phyloP scores from a whole-genome alignment of 176 grass and related monocot genomes.

The Oryza officinalis region DNA sequence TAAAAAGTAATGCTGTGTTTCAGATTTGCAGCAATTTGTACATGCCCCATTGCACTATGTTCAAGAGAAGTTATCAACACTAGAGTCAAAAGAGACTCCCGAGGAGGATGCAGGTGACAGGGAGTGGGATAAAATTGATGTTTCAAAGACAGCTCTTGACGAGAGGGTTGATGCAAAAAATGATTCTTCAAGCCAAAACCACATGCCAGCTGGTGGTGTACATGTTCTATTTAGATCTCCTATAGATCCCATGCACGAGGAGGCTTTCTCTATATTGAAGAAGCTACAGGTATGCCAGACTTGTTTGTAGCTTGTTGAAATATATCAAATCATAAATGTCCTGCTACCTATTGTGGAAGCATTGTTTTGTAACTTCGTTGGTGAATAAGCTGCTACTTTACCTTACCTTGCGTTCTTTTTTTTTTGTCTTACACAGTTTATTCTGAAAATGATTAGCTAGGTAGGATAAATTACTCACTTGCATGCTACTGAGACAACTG shows the following conservation, averaged over 20 bases:
- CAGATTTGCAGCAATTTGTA: conserved; percentile 61
- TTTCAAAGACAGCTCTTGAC: conserved; percentile 33
- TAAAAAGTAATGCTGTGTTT: conserved; percentile 36
- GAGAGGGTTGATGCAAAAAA: conserved; percentile 30
- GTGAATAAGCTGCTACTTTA: neutral
- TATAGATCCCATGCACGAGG: conserved; percentile 68
- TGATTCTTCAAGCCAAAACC: conserved; percentile 37
- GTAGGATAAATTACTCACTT: neutral
- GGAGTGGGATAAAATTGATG: conserved; percentile 30
- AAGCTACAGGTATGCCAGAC: conserved; percentile 65
- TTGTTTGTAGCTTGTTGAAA: neutral
- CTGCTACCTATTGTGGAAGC: neutral
- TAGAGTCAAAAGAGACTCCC: conserved; percentile 17
- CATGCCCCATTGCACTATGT: conserved; percentile 52
- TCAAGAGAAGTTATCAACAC: conserved; percentile 59
- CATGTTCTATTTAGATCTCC: conserved; percentile 49
- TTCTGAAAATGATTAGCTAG: neutral
- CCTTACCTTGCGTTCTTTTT: neutral
- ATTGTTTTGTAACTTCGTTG: neutral
- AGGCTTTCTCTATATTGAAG: conserved; percentile 85
- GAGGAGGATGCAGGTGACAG: conserved; percentile 38
- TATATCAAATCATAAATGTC: neutral
- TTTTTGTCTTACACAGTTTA: neutral
- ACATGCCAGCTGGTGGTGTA: conserved; percentile 10
- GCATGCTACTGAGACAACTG: neutral